These are phyloP conservation scores for Cercophora sp. DNA, from an alignment of 495 filamentous ascomycete genomes.

Conservation along the genomic window DNA sequence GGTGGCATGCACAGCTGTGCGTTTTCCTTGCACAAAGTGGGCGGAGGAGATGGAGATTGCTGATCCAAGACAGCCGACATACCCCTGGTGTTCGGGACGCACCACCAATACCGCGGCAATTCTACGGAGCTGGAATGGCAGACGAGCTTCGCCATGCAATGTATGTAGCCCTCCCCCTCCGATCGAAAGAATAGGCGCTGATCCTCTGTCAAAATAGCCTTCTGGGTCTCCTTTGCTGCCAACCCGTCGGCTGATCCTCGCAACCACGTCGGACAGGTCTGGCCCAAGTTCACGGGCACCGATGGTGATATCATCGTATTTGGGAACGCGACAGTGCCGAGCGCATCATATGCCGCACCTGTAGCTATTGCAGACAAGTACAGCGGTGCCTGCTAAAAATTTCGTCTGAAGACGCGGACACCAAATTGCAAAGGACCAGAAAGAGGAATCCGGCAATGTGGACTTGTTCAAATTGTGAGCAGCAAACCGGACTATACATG, in stretches of 20 bases:
- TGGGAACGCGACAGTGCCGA: not conserved
- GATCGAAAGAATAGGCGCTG: not conserved
- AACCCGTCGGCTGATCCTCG: not conserved
- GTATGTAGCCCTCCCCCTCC: not conserved
- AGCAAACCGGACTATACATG: too few species aligned
- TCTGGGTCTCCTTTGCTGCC: not conserved
- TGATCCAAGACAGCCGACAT: conserved; percentile 33
- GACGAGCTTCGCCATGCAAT: conserved; percentile 32
- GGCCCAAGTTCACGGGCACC: not conserved
- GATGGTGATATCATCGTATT: not conserved
- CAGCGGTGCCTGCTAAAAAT: not conserved
- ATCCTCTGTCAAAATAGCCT: not conserved
- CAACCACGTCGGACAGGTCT: not conserved
- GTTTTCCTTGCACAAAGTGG: not conserved
- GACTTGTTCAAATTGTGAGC: too few species aligned
- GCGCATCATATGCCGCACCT: not conserved
- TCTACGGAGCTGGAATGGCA: conserved; percentile 28
- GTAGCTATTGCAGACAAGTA: not conserved
- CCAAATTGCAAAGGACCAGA: too few species aligned
- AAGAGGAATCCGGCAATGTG: too few species aligned
- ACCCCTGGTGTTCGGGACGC: conserved; percentile 43
- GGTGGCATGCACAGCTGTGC: conserved; percentile 29
- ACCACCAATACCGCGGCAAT: conserved; percentile 35
- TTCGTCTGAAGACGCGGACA: too few species aligned
- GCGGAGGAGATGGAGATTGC: not conserved